Percentiles rank a stretch among this genome's conserved stretches.
phyloP scores from a whole-genome alignment of 2,329 filamentous ascomycete species.

The Teratosphaeria pseudoeucalypti region DNA sequence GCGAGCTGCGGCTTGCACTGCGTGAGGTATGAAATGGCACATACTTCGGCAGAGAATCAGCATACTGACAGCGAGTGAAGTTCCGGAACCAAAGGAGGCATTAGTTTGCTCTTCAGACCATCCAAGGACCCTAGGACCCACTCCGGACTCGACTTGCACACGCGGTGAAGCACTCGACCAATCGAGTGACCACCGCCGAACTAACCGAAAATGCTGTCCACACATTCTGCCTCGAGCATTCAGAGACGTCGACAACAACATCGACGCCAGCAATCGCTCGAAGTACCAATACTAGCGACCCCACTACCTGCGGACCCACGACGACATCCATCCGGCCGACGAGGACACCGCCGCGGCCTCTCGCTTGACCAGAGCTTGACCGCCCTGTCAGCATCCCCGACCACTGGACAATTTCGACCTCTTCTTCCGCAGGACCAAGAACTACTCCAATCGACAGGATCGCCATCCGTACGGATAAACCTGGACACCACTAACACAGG shows the following conservation, averaged over 20 bases:
- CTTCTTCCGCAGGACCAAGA: conserved; percentile 39
- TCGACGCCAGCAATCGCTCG: conserved; percentile 80
- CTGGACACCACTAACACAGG: conserved; percentile 42
- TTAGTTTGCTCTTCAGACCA: conserved; percentile 23
- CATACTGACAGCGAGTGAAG: conserved; percentile 11
- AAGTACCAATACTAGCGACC: conserved; percentile 57
- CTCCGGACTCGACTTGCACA: conserved; percentile 58
- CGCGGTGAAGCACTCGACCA: conserved; percentile 1
- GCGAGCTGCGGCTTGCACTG: conserved; percentile 70
- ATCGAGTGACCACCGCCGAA: background rate
- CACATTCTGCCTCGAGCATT: conserved; percentile 56
- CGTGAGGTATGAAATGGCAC: conserved; percentile 57
- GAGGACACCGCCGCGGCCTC: conserved; percentile 67
- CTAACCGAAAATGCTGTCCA: conserved; percentile 59
- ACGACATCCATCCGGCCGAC: conserved; percentile 31
- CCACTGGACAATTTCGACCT: conserved; percentile 36
- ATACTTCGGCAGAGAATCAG: conserved; percentile 19
- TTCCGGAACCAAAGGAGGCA: conserved; percentile 22
- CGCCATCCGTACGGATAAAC: conserved; percentile 31
- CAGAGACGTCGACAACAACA: conserved; percentile 66
- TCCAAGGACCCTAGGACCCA: conserved; percentile 14
- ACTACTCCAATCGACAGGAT: conserved; percentile 18
- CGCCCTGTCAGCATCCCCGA: conserved; percentile 8
- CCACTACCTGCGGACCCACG: conserved; percentile 50
- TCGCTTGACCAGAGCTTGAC: conserved; percentile 59